Evolutionary conservation across 306 rosid genomes (phyloP), one percentile per base, ranked within the genome.

Genomic region (Heteromeles arbutifolia): DNA sequence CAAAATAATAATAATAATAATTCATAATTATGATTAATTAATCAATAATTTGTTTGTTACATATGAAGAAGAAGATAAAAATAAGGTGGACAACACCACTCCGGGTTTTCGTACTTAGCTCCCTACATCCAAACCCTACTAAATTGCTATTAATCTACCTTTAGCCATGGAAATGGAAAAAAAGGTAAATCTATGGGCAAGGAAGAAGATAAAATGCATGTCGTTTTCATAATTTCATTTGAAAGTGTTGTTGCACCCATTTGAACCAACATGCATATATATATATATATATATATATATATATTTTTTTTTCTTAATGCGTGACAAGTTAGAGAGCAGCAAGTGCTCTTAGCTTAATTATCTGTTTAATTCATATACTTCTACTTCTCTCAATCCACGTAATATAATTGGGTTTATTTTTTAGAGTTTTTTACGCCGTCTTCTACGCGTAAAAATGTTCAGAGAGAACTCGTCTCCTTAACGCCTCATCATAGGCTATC

Each of bases 71-170:
- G 53, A 5, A 15, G 54, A 25, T 25, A 59, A 56, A 10, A 56
- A 9, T n/a, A 31, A 62, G 62, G 88, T 81, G 90, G 88, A 75
- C 71, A 86, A 86, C 93, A 84, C 82, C 93, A 84, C 87, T 91
- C 96, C 93, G 90, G 89, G 72, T 83, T 88, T 90, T 86, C 73
- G 61, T 90, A 84, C 84, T 17, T 48, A 14, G 54, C 21, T 48
- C 54, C 54, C 54, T 21, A 48, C 21, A 48, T 48, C 54, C 21
- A 17, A 48, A 48, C 54, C 54, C 54, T 48, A 48, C 21, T 48
- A 5, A 34, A 34, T 34, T 34, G 39, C 39, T 34, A 34, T 48
- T 34, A 34, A 48, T 48, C 54, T 48, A 48, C 54, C 54, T 17
- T 48, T 48, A 48, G 18, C 24, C 57, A 8, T 44, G 31, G 77